Evolutionary conservation across 345 rosid genomes (phyloP), one percentile per base, ranked within the genome.

Genomic region (Brassica juncea): DNA sequence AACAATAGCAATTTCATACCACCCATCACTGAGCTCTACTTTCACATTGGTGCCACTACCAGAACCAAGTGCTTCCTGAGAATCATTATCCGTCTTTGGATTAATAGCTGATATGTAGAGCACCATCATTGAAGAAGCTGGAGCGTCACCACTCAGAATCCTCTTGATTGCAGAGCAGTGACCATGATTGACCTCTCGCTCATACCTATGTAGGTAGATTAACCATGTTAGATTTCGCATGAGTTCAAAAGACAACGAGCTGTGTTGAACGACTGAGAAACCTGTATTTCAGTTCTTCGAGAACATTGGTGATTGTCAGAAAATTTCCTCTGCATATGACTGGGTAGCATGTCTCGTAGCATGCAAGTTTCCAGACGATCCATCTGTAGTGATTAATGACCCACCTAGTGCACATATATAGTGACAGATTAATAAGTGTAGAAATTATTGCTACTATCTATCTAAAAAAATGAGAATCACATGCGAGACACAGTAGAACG

Each of bases 201-300:
- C 97, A 60, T 92, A 94, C 84, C 99, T 94, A 79, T 75, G 72
- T 42, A 80, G 80, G 70, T 55, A 67, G 44, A 80, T 42, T 54
- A 37, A 34, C 16, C 73, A 70, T 71, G 76, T 79, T 78, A 49
- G 69, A 59, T 16, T 60, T 78, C 71, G 49, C 55, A 74, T 60
- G 25, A 61, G 64, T 14, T 65, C 39, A 60, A 66, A 75, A 31
- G 47, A 66, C 16, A 62, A 76, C 16, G 57, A 64, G 34, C 8
- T 49, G 62, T 63, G 10, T 30, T 21, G 42, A 19, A 66, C 10
- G 69, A 52, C 58, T 37, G 15, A 49, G 52, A 37, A 87, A 91
- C 99, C 99, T 94, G 83, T 92, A 94, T 85, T 90, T 92, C 84
- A 94, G 85, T 84, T 94, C 99, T 83, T 91, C 97, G 44, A 92